Evolutionary conservation across 371 early-diverging fungal species (phyloP), one percentile per base, ranked within the genome.

Genomic region (Edhazardia aedis): DNA sequence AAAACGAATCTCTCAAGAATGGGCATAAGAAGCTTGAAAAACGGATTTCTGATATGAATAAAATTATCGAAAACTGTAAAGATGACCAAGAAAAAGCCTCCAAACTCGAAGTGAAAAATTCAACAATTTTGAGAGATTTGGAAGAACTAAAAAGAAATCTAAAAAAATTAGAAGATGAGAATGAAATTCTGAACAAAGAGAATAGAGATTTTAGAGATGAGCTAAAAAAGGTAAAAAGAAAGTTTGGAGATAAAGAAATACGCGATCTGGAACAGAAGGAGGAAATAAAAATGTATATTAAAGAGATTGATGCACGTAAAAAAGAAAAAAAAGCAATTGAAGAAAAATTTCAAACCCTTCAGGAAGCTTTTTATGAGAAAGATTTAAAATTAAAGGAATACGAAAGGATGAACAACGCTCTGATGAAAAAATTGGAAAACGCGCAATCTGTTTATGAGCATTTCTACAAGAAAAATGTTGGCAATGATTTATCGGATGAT

Each of bases 371-470:
- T 22, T 58, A 64, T 28, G 39, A 47, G 12, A 56, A 55, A 38
- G 55, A 61, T 23, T 30, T 26, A 7, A 44, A 40, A 36, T 22
- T 65, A 2, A 59, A 65, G 39, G 40, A 50, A 0, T 42, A 60
- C 3, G 63, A 62, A 49, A 19, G 25, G 19, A 53, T 58, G 37
- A 69, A 68, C 16, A 55, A 38, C 27, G 36, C 23, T 37, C 47
- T 72, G 21, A 55, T 38, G 9, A 67, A 65, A 26, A 56, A 62
- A 27, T 53, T 72, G 36, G 73, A 72, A 27, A 67, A 65, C 56
- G 61, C 70, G 7, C 66, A 69, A 33, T 65, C 59, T 59, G 70
- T 72, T 23, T 69, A 69, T 50, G 59, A 58, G 30, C 69, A 69
- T 52, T 69, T 69, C 42, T 65, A 62, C 47, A 56, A 28, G 22